phyloP scores from a whole-genome alignment of 345 rosid species.

The Ceriops zippeliana region DNA sequence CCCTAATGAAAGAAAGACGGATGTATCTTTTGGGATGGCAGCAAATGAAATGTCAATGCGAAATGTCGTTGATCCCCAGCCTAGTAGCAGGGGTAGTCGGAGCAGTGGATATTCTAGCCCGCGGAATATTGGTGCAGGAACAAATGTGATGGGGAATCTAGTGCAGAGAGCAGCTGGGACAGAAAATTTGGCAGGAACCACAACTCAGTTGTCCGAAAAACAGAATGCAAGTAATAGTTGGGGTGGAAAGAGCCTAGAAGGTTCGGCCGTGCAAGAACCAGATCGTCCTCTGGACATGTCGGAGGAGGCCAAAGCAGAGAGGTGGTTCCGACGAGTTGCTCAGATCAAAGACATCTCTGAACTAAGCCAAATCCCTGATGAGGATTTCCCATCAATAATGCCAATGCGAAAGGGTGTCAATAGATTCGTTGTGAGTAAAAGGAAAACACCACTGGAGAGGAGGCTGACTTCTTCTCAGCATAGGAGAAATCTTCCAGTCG shows the following conservation, averaged over 20 bases:
- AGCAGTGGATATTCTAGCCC: slow-evolving; percentile 4
- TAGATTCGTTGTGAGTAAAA: slow-evolving; percentile 93
- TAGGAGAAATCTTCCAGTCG: slow-evolving; percentile 53
- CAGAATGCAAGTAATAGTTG: slow-evolving; percentile 33
- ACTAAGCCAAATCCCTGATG: slow-evolving; percentile 95
- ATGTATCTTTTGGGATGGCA: slow-evolving; percentile 10
- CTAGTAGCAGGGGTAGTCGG: not conserved
- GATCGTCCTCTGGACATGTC: slow-evolving; percentile 88
- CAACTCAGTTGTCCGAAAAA: slow-evolving; percentile 3
- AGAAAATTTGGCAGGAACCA: slow-evolving; percentile 3
- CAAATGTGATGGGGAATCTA: slow-evolving; percentile 7
- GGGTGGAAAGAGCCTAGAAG: slow-evolving; percentile 81
- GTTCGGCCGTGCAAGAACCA: slow-evolving; percentile 78
- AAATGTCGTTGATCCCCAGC: slow-evolving; percentile 13
- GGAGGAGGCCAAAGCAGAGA: slow-evolving; percentile 96
- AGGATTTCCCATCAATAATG: slow-evolving; percentile 97
- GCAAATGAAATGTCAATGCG: slow-evolving; percentile 20
- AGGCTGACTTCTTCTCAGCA: slow-evolving; percentile 81
- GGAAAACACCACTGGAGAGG: slow-evolving; percentile 86
- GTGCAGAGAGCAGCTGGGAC: slow-evolving; percentile 13
- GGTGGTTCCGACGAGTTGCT: slow-evolving; percentile 89
- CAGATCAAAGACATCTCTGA: slow-evolving; percentile 95
- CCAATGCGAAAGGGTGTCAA: slow-evolving; percentile 98
- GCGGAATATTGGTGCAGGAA: not conserved
- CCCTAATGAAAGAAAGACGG: slow-evolving; percentile 10